These are phyloP conservation scores for Dothiorella sarmentorum DNA, from an alignment of 2,329 filamentous ascomycete genomes.

Conservation along the genomic window DNA sequence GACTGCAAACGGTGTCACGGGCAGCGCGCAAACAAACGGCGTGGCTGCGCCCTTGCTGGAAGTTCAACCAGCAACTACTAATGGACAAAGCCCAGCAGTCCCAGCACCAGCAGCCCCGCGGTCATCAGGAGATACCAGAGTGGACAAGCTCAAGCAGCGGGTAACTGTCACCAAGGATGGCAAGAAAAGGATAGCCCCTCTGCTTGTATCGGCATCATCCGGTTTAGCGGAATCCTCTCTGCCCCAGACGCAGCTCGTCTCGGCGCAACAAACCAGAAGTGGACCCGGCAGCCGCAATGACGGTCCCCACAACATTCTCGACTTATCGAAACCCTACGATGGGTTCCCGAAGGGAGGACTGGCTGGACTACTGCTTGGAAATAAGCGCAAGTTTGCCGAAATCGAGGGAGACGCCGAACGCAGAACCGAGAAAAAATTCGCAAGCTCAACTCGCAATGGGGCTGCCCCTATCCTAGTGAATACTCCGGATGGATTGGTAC, in stretches of 20 bases:
- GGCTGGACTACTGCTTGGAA: slow-evolving; percentile 80
- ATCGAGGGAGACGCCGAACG: slow-evolving; percentile 73
- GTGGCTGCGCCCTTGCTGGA: slow-evolving; percentile 24
- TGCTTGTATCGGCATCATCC: slow-evolving; percentile 81
- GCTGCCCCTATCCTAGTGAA: slow-evolving; percentile 73
- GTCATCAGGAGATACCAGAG: slow-evolving; percentile 49
- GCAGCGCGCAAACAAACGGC: slow-evolving; percentile 45
- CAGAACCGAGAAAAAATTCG: slow-evolving; percentile 57
- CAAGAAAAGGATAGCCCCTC: slow-evolving; percentile 89
- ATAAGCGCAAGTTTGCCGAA: slow-evolving; percentile 78
- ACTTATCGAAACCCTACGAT: slow-evolving; percentile 91
- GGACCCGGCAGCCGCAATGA: slow-evolving; percentile 57
- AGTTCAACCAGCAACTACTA: slow-evolving; percentile 27
- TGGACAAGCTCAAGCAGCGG: slow-evolving; percentile 77
- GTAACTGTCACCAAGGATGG: slow-evolving; percentile 96
- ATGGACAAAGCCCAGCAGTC: slow-evolving; percentile 48
- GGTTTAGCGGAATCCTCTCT: slow-evolving; percentile 83
- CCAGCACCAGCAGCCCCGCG: slow-evolving; percentile 32
- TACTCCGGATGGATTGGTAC: slow-evolving; percentile 72
- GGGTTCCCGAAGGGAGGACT: slow-evolving; percentile 88
- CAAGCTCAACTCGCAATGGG: slow-evolving; percentile 59
- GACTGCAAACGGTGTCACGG: slow-evolving; percentile 50
- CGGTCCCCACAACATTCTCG: slow-evolving; percentile 75
- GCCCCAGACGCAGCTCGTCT: slow-evolving; percentile 83
- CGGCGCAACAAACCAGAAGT: slow-evolving; percentile 63